Conservation (phyloP, 1,139 yeast species). For the Chernovozyma sophiae-reginae region DNA sequence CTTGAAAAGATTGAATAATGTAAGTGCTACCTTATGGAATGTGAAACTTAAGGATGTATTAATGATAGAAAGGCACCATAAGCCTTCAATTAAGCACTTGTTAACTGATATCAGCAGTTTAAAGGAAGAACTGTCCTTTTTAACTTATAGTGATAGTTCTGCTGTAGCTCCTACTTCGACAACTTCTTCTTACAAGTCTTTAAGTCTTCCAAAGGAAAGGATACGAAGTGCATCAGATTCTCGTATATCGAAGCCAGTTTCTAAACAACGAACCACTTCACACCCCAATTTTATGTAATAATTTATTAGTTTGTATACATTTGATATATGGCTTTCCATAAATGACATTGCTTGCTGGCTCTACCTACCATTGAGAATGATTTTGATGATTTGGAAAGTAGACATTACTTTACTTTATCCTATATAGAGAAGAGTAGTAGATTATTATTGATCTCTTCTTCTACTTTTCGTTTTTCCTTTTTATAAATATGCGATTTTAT, state of each 20-base stretch:
- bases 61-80: slow-evolving; percentile 40
- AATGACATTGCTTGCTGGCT: too few species aligned
- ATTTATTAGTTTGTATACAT: neutral
- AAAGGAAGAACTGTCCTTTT: slow-evolving; percentile 6
- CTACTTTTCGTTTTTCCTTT: too few species aligned
- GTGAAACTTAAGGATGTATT: slow-evolving; percentile 36
- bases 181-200: neutral
- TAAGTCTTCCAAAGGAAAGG: neutral
- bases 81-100: slow-evolving; percentile 25
- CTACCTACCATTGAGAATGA: too few species aligned
- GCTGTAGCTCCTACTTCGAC: neutral
- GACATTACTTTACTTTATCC: too few species aligned
- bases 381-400: too few species aligned
- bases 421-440: too few species aligned
- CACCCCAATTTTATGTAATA: slow-evolving; percentile 1
- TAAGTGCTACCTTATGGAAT: slow-evolving; percentile 39
- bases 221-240: slow-evolving; percentile 4
- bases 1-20: slow-evolving; percentile 33
- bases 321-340: neutral
- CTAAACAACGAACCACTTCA: neutral
- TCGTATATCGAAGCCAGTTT: neutral
- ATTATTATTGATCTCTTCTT: too few species aligned
- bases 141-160: neutral
- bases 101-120: slow-evolving; percentile 25
- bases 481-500: too few species aligned